Evolutionary conservation across 2,329 filamentous ascomycete species (phyloP).

Genomic region (Neodidymelliopsis sp.): DNA sequence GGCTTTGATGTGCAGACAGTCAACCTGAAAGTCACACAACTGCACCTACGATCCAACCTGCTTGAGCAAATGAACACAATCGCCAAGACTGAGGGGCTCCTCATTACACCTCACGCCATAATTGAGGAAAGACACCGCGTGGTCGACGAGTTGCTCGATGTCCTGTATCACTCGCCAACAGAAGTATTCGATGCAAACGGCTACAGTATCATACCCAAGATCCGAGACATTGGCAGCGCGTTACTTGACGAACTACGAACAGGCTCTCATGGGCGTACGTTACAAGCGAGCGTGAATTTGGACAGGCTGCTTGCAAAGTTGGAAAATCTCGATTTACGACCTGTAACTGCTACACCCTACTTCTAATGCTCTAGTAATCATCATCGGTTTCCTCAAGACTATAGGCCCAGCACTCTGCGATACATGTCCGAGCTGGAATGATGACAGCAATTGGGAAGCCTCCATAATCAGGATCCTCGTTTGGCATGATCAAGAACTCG

Average conservation of each 20-base stretch:
- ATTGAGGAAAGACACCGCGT: conserved; percentile 27
- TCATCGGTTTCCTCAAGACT: conserved; percentile 33
- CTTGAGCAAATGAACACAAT: conserved; percentile 31
- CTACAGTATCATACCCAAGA: conserved; percentile 30
- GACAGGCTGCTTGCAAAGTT: conserved; percentile 25
- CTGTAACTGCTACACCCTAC: conserved; percentile 7
- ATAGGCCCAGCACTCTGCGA: conserved; percentile 33
- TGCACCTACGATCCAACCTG: conserved; percentile 32
- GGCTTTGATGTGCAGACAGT: conserved; percentile 29
- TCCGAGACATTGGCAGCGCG: conserved; percentile 30
- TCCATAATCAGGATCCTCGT: conserved; percentile 63
- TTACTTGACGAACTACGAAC: conserved; percentile 27
- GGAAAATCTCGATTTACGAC: conserved; percentile 23
- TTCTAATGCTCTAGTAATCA: conserved; percentile 18
- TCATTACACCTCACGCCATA: conserved; percentile 24
- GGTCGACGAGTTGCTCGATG: conserved; percentile 26
- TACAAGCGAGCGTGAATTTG: conserved; percentile 25
- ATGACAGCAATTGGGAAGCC: conserved; percentile 64
- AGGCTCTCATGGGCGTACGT: conserved; percentile 19
- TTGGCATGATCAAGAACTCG: conserved; percentile 62
- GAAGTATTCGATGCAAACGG: conserved; percentile 33
- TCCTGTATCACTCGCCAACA: conserved; percentile 26
- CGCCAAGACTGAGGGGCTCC: conserved; percentile 17
- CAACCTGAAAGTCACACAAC: conserved; percentile 32
- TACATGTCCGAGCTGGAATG: conserved; percentile 58